Percentiles rank a stretch among this genome's conserved stretches.
Evolutionary conservation across 352 stramenopile genomes (phyloP).

Genomic region (Globisporangium alternatum): DNA sequence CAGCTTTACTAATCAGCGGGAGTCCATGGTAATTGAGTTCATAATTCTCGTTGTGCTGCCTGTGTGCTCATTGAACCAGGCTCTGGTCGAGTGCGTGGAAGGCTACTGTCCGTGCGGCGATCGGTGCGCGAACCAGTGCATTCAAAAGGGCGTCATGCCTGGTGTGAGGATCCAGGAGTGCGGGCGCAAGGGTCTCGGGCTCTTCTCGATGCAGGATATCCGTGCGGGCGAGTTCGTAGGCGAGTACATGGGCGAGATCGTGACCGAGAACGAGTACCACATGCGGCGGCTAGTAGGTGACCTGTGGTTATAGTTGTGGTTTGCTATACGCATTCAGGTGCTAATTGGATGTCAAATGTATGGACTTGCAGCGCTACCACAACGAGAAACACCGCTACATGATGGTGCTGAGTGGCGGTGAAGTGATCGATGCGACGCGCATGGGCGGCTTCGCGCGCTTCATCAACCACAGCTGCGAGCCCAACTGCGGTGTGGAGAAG

Average conservation of each 20-base stretch:
- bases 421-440: conserved; percentile 88
- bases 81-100: conserved; percentile 62
- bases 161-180: conserved; percentile 46
- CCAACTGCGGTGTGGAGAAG: conserved; percentile 93
- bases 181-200: conserved; percentile 60
- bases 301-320: background rate
- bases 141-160: conserved; percentile 64
- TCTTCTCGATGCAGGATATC: conserved; percentile 48
- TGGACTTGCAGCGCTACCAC: conserved; percentile 56
- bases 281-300: conserved; percentile 60
- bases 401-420: conserved; percentile 79
- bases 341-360: background rate
- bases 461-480: conserved; percentile 95
- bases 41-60: background rate
- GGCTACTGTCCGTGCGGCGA: conserved; percentile 62
- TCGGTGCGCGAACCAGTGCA: conserved; percentile 71
- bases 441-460: conserved; percentile 92
- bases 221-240: conserved; percentile 61
- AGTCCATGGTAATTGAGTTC: background rate
- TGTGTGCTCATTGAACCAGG: conserved; percentile 20
- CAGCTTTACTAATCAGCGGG: too few species aligned
- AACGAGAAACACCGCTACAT: conserved; percentile 83
- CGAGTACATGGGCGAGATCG: conserved; percentile 85
- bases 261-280: conserved; percentile 82
- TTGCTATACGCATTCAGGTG: background rate